Base-by-base conservation (phyloP, 495 filamentous ascomycete species). In the Peziza echinospora region DNA sequence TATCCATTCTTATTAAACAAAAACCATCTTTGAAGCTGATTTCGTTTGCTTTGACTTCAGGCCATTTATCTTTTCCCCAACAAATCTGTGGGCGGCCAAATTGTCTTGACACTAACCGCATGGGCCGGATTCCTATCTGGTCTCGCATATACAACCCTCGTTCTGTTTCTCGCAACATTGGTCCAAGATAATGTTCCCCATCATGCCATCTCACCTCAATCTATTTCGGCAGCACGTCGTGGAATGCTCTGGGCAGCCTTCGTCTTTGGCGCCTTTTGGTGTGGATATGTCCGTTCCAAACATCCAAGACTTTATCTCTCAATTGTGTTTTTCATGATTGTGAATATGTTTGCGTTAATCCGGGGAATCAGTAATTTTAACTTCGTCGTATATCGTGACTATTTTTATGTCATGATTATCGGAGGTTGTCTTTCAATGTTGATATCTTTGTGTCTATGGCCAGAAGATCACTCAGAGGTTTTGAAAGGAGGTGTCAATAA, bases 261-360 rank as follows among this genome's bases (percentile, higher is more conserved):
- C 30, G 19, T 53, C 16, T n/a, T 49, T 5, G 6, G 47, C 22
- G 43, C 56, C 3, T 46, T 54, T 11, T 21, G 42, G n/a, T 52
- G 55, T 37, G 56, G 56, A 6, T 59, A 59, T 44, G 45, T 59
- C 17, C 56, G 56, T 8, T 59, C 56, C 1, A 59, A 59, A 21
- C 49, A 52, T 16, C 47, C 51, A n/a, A 48, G 56, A 24, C 13
- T 45, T 23, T 55, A 59, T 39, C 49, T 59, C 24, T 51, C 42
- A 24, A 55, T 41, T 3, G 51, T 52, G 21, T 49, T 59, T 22
- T 47, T 41, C 41, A 59, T 59, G 56, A 43, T 59, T 21, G 56
- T 59, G 28, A 58, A 58, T 22, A 59, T 59, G 56, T 59, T 59
- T 34, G 51, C 55, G n/a, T 41, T 59, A n/a, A 59, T 59, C 21